Evolutionary conservation across 257 asterid genomes (phyloP), one percentile per base, ranked within the genome.

Genomic region (Rubia yunnanensis): DNA sequence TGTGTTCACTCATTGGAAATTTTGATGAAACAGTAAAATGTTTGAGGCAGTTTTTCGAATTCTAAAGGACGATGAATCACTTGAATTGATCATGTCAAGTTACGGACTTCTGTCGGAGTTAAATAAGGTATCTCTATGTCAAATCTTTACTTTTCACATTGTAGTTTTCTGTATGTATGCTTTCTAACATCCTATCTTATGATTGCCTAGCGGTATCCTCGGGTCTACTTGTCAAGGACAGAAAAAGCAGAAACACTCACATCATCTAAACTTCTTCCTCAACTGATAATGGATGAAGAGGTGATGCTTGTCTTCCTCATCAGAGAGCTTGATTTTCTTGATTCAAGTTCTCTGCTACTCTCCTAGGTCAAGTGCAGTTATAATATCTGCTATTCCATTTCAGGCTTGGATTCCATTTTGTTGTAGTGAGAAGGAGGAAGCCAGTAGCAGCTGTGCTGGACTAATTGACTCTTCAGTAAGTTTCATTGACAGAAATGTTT

Each of bases 401-500:
- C 84, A 92, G 97, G 96, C 85, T 49, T 92, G 96, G 97, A 61
- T 67, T 64, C 97, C 98, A 44, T 87, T 92, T 78, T 58, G 58
- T 80, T 69, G 83, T 66, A 83, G 89, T 44, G 41, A 68, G 70
- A 82, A 79, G 73, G 83, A 70, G 38, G 85, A 74, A 67, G 64
- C 75, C 27, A 66, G 50, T 30, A 76, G 67, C 72, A 67, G 35
- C 49, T 71, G 83, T 63, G 72, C 78, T 70, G 74, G 69, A 73
- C 78, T 76, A 46, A 59, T 92, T 72, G 94, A 85, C 69, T 62
- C 89, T 72, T 63, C 53, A 80, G 97, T 92, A 65, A 49, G 96
- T 77, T 50, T 67, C 63, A 58, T 18, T 7, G 27, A 20, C 23
- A 30, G 27, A n/a, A 34, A 7, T 15, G 35, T 56, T 56, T 0